Percentiles rank a stretch among this genome's conserved stretches.
Evolutionary conservation across 2,329 filamentous ascomycete species (phyloP).

Genomic region (Hirsutella rhossiliensis): DNA sequence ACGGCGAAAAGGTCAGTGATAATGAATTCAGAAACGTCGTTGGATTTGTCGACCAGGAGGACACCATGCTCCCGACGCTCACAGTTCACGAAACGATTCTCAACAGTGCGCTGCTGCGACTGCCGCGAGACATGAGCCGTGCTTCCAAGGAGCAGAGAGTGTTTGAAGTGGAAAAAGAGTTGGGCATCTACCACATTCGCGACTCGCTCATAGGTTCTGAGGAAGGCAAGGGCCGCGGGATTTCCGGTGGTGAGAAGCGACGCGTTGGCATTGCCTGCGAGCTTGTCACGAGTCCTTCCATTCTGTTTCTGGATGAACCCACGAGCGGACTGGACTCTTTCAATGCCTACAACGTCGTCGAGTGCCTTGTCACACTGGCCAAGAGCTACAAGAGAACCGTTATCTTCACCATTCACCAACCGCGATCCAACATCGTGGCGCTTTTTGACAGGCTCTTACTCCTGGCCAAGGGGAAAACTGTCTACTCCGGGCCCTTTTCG

Average conservation of each 20-base stretch:
- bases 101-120: slow-evolving; percentile 78
- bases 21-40: slow-evolving; percentile 82
- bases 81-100: slow-evolving; percentile 97
- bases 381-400: slow-evolving; percentile 96
- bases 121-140: slow-evolving; percentile 85
- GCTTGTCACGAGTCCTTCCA: slow-evolving; percentile 91
- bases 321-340: slow-evolving; percentile 93
- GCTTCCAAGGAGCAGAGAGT: slow-evolving; percentile 84
- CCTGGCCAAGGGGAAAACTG: slow-evolving; percentile 75
- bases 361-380: slow-evolving; percentile 86
- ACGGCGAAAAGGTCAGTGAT: slow-evolving; percentile 80
- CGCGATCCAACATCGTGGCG: slow-evolving; percentile 94
- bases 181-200: slow-evolving; percentile 88
- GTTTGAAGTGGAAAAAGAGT: slow-evolving; percentile 85
- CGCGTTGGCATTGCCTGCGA: slow-evolving; percentile 96
- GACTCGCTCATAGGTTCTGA: slow-evolving; percentile 94
- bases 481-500: slow-evolving; percentile 85
- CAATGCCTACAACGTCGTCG: slow-evolving; percentile 96
- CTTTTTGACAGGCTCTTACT: slow-evolving; percentile 91
- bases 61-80: slow-evolving; percentile 88
- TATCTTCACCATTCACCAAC: slow-evolving; percentile 97
- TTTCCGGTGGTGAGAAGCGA: slow-evolving; percentile 93
- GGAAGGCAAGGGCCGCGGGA: slow-evolving; percentile 85
- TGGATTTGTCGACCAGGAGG: slow-evolving; percentile 96
- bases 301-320: slow-evolving; percentile 92